These are phyloP conservation scores for Trametes cinnabarina DNA, from an alignment of 768 basidiomycete species.

Conservation along the genomic window DNA sequence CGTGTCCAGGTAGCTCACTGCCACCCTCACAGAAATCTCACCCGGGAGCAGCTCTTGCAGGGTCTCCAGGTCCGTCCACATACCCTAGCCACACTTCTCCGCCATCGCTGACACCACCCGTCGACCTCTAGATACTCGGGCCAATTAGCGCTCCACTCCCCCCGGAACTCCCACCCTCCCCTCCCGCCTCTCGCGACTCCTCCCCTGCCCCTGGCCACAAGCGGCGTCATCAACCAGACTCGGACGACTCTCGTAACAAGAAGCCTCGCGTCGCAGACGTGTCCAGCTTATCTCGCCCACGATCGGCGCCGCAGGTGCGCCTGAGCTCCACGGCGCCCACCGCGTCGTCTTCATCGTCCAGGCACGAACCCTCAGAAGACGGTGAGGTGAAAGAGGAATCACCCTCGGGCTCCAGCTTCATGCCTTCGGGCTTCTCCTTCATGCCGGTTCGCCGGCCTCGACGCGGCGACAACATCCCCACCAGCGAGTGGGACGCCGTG, in stretches of 20 bases:
- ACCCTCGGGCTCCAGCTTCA: not conserved
- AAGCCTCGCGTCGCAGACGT: constrained; percentile 28
- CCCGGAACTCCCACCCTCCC: constrained; percentile 44
- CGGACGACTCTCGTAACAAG: constrained; percentile 31
- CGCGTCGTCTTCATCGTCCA: constrained; percentile 30
- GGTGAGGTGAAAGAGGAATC: constrained; percentile 46
- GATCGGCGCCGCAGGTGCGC: constrained; percentile 29
- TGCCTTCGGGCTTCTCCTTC: not conserved
- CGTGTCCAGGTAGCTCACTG: constrained; percentile 21
- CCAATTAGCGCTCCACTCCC: constrained; percentile 41
- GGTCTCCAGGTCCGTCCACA: constrained; percentile 37
- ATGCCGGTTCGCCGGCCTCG: constrained; percentile 67
- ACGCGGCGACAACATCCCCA: constrained; percentile 44
- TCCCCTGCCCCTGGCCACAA: constrained; percentile 41
- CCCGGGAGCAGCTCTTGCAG: constrained; percentile 37
- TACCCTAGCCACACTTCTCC: constrained; percentile 11
- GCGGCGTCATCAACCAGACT: constrained; percentile 35
- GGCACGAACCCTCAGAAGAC: constrained; percentile 42
- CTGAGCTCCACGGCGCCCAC: constrained; percentile 21
- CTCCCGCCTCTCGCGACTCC: constrained; percentile 43
- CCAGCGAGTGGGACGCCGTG: constrained; percentile 55
- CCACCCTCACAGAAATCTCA: constrained; percentile 22
- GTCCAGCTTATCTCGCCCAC: constrained; percentile 21
- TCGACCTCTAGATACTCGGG: constrained; percentile 38
- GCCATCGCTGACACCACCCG: constrained; percentile 4